These are phyloP conservation scores for Zygnema cylindricum DNA, from an alignment of 139 green algal genomes.

Conservation along the genomic window DNA sequence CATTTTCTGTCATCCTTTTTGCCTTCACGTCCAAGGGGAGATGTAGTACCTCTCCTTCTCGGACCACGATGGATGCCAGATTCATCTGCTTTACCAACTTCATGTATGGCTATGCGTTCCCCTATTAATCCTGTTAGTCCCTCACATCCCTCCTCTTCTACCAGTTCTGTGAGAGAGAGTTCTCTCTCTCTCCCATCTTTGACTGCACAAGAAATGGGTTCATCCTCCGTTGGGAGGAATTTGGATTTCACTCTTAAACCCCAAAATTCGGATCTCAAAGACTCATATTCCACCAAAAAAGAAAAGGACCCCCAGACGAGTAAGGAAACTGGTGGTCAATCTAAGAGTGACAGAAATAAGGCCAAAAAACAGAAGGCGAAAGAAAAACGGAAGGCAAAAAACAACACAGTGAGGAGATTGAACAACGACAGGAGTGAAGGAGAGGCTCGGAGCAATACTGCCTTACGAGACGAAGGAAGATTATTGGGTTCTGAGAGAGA, in stretches of 20 bases:
- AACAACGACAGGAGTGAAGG: background rate
- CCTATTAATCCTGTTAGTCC: background rate
- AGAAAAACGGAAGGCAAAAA: background rate
- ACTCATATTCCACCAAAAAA: background rate
- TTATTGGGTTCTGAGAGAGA: background rate
- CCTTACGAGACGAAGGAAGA: background rate
- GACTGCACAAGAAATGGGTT: background rate
- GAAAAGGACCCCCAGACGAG: background rate
- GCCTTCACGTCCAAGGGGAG: background rate
- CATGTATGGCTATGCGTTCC: background rate
- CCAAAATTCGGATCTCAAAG: background rate
- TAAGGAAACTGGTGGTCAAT: background rate
- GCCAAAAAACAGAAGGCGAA: background rate
- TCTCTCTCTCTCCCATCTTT: background rate
- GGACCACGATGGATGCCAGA: background rate
- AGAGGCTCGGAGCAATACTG: background rate
- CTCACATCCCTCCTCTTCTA: background rate
- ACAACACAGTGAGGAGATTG: background rate
- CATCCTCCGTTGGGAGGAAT: background rate
- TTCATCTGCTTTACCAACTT: background rate
- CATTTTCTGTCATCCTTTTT: background rate
- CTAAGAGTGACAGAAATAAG: background rate
- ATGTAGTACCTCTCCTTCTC: background rate
- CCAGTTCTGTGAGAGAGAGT: background rate
- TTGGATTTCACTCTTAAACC: background rate